A percentile compares a stretch with the other conserved stretches of the same genome.
phyloP scores from a whole-genome alignment of 768 basidiomycete genomes.

The Neoboletus subvelutipes region DNA sequence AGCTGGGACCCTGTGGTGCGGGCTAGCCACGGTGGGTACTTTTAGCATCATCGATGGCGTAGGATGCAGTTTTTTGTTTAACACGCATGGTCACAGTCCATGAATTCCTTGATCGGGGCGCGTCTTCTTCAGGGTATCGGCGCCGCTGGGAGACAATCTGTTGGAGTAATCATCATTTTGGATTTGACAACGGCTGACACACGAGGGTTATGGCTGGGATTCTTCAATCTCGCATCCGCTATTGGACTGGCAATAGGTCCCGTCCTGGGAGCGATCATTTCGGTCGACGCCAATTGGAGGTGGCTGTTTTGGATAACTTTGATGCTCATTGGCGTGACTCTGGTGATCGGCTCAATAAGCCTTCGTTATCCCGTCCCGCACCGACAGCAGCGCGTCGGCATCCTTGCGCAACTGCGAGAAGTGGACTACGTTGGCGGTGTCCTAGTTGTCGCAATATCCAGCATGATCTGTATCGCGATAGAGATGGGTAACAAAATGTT shows the following conservation, averaged over 20 bases:
- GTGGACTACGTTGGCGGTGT: constrained; percentile 34
- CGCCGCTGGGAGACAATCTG: constrained; percentile 37
- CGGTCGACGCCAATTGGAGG: constrained; percentile 43
- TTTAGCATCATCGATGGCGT: neutral
- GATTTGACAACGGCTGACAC: constrained; percentile 38
- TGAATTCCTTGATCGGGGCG: constrained; percentile 34
- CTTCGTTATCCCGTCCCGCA: constrained; percentile 36
- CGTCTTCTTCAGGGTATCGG: constrained; percentile 39
- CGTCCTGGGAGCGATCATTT: constrained; percentile 45
- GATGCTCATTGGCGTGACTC: constrained; percentile 33
- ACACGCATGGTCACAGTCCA: constrained; percentile 26
- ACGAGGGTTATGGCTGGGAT: constrained; percentile 36
- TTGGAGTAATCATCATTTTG: constrained; percentile 36
- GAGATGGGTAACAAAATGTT: constrained; percentile 40
- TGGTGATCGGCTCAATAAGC: constrained; percentile 26
- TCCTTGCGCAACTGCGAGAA: constrained; percentile 34
- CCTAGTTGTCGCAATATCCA: constrained; percentile 34
- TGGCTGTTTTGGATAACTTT: constrained; percentile 48
- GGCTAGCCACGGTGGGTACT: constrained; percentile 28
- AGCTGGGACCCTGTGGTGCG: constrained; percentile 36
- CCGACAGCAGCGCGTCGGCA: constrained; percentile 29
- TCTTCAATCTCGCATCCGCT: constrained; percentile 38
- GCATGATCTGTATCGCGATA: constrained; percentile 37
- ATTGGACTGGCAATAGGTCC: constrained; percentile 48
- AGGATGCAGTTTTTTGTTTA: neutral